These are phyloP conservation scores for Aristolochia fimbriata DNA, from an alignment of 164 flowering plant species.

Conservation along the genomic window DNA sequence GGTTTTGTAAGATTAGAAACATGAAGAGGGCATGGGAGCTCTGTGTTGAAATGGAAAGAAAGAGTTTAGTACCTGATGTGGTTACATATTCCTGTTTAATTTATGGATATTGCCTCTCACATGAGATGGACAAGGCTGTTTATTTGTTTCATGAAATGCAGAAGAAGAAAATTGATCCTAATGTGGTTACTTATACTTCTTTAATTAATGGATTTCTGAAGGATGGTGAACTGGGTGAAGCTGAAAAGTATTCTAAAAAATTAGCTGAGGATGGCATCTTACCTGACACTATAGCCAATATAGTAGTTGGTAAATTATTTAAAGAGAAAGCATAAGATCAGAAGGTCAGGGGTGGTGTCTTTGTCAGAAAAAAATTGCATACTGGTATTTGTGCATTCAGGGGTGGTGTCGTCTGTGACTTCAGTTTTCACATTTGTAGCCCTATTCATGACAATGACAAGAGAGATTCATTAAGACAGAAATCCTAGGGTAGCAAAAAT, in stretches of 20 bases:
- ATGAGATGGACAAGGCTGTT: slow-evolving; percentile 25
- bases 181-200: slow-evolving; percentile 29
- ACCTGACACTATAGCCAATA: slow-evolving; percentile 17
- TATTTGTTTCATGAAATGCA: slow-evolving; percentile 28
- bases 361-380: too few species aligned
- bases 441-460: too few species aligned
- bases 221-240: slow-evolving; percentile 20
- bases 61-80: slow-evolving; percentile 27
- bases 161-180: slow-evolving; percentile 19
- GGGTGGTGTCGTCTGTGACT: too few species aligned
- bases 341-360: too few species aligned
- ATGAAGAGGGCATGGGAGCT: slow-evolving; percentile 33
- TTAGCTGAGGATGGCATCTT: slow-evolving; percentile 28
- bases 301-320: too few species aligned
- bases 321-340: too few species aligned
- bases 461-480: too few species aligned
- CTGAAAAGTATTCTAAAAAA: slow-evolving; percentile 19
- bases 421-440: too few species aligned
- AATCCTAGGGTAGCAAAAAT: too few species aligned
- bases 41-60: slow-evolving; percentile 26
- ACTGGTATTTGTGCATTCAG: too few species aligned
- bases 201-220: slow-evolving; percentile 29
- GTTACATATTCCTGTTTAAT: slow-evolving; percentile 47
- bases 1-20: slow-evolving; percentile 31
- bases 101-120: slow-evolving; percentile 33